phyloP scores from a whole-genome alignment of 2,329 filamentous ascomycete genomes.

The Trichophyton equinum region DNA sequence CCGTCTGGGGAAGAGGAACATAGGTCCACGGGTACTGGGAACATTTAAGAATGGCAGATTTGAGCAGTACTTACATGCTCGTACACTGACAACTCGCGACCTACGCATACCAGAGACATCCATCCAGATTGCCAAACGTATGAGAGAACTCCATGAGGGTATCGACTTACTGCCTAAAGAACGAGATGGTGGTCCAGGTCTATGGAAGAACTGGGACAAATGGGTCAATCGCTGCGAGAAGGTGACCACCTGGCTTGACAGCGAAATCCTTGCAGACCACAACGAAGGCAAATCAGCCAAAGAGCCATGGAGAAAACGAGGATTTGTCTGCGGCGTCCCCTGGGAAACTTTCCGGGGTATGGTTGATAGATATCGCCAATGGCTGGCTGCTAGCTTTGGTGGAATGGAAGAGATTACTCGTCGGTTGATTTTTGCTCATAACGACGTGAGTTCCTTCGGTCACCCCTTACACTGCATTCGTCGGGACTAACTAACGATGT shows the following conservation, averaged over 20 bases:
- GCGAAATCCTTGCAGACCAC: conserved; percentile 43
- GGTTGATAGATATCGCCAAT: conserved; percentile 64
- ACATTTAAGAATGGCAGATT: conserved; percentile 93
- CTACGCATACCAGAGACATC: conserved; percentile 72
- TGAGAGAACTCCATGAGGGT: conserved; percentile 90
- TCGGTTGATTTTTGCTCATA: conserved; percentile 86
- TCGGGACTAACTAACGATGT: conserved; percentile 11
- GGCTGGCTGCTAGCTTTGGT: conserved; percentile 61
- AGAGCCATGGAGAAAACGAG: conserved; percentile 54
- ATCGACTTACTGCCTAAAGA: conserved; percentile 75
- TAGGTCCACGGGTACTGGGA: conserved; percentile 78
- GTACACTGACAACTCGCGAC: conserved; percentile 62
- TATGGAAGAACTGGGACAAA: conserved; percentile 90
- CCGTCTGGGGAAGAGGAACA: conserved; percentile 78
- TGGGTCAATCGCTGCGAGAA: conserved; percentile 58
- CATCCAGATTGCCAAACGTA: conserved; percentile 88
- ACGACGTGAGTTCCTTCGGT: conserved; percentile 55
- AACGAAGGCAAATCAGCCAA: conserved; percentile 30
- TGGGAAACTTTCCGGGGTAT: conserved; percentile 66
- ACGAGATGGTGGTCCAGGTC: conserved; percentile 61
- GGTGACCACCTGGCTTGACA: conserved; percentile 41
- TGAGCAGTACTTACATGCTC: conserved; percentile 83
- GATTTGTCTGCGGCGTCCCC: conserved; percentile 68
- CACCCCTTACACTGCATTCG: not conserved
- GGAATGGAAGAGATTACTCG: conserved; percentile 54